phyloP scores from a whole-genome alignment of 148 eudicot genomes.

The Drosera capensis region DNA sequence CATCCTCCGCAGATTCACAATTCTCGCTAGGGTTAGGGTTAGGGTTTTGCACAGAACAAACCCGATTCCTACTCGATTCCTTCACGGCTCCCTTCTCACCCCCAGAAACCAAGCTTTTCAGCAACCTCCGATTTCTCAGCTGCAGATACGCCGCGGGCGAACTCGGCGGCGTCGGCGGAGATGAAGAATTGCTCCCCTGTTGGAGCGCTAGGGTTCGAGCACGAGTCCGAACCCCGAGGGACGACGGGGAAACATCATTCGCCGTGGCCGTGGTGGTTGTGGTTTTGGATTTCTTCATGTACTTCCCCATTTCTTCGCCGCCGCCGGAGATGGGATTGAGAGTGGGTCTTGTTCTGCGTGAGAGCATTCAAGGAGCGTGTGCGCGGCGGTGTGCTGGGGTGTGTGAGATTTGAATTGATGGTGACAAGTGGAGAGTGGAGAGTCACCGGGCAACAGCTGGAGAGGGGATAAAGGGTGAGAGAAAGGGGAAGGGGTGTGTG shows the following conservation, averaged over 20 bases:
- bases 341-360: no score
- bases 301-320: constrained; percentile 51
- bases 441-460: no score
- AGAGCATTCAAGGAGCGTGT: no score
- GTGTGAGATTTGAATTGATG: no score
- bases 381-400: no score
- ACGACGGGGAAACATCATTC: constrained; percentile 12
- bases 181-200: neutral
- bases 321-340: no score
- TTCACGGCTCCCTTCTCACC: no score
- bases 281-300: constrained; percentile 14
- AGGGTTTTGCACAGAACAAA: neutral
- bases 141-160: constrained; percentile 13
- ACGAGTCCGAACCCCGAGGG: constrained; percentile 27
- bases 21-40: neutral
- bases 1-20: neutral
- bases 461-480: no score
- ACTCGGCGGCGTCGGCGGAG: neutral
- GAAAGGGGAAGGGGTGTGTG: no score
- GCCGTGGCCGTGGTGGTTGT: constrained; percentile 7
- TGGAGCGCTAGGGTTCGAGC: constrained; percentile 27
- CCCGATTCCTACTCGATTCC: no score
- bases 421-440: no score
- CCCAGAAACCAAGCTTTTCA: constrained; percentile 3
- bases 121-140: constrained; percentile 26